Conservation (phyloP, 805 yeast species). For the Candida hungchunana region DNA sequence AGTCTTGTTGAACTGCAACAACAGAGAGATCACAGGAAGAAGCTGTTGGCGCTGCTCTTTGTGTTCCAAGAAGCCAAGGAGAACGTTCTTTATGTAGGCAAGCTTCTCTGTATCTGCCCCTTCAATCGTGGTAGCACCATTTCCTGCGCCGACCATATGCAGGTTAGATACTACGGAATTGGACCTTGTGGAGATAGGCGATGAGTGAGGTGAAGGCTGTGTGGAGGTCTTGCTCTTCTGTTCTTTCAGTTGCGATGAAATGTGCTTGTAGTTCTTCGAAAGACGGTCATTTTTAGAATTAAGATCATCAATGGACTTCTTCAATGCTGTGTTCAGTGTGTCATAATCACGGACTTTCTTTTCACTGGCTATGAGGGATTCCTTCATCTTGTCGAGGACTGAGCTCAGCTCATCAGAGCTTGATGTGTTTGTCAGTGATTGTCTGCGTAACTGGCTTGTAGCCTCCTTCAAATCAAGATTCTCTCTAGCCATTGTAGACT, state of each 20-base stretch:
- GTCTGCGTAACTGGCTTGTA: constrained; percentile 28
- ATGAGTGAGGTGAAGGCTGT: constrained; percentile 14
- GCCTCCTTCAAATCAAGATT: constrained; percentile 28
- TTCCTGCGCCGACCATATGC: constrained; percentile 9
- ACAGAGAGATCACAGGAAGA: constrained; percentile 77
- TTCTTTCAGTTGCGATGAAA: constrained; percentile 47
- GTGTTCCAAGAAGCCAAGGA: constrained; percentile 88
- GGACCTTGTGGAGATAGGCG: constrained; percentile 33
- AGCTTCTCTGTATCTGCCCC: constrained; percentile 39
- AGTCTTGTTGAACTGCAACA: constrained; percentile 60
- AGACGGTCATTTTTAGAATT: constrained; percentile 61
- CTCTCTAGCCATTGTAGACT: constrained; percentile 27
- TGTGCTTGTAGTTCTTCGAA: constrained; percentile 61
- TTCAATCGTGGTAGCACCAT: constrained; percentile 1
- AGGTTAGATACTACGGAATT: constrained; percentile 31
- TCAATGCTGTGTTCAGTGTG: constrained; percentile 46
- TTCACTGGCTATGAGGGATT: constrained; percentile 48
- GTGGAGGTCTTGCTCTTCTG: constrained; percentile 14
- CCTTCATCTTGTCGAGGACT: constrained; percentile 42
- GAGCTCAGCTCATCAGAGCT: constrained; percentile 30
- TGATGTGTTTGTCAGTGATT: constrained; percentile 24
- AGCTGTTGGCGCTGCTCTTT: constrained; percentile 85
- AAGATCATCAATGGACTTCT: constrained; percentile 62
- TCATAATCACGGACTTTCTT: constrained; percentile 54
- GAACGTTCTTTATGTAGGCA: constrained; percentile 82